Evolutionary conservation across 441 rosid species (phyloP).

Genomic region (Geranium incanum): DNA sequence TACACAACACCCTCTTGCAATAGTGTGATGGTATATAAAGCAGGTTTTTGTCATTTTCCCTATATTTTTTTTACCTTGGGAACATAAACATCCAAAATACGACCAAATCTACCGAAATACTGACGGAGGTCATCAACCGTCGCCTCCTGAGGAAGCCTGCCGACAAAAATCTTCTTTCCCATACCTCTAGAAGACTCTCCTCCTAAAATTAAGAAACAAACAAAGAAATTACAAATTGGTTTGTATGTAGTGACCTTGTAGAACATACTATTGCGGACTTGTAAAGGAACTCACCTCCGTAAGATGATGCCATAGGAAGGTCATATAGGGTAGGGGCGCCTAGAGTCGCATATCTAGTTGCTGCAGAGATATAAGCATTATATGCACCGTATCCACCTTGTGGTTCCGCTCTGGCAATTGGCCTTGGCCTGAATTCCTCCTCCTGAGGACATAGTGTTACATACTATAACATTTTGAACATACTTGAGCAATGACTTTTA

Average conservation of each 20-base stretch:
- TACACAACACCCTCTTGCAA: too few species aligned
- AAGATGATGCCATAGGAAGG: constrained; percentile 47
- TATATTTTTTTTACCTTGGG: constrained; percentile 52
- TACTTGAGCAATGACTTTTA: not conserved
- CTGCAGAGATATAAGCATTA: constrained; percentile 90
- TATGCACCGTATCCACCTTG: constrained; percentile 88
- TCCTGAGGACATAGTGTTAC: constrained; percentile 35
- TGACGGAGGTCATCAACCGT: constrained; percentile 68
- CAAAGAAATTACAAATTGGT: not conserved
- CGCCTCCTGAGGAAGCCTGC: constrained; percentile 95
- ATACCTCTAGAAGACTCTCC: constrained; percentile 58
- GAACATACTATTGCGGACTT: not conserved
- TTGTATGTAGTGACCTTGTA: not conserved
- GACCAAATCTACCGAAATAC: constrained; percentile 88
- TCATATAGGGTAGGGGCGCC: constrained; percentile 92
- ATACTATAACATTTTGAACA: not conserved
- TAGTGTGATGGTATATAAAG: too few species aligned
- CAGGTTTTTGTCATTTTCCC: too few species aligned
- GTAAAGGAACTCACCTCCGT: constrained; percentile 58
- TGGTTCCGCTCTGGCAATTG: constrained; percentile 45
- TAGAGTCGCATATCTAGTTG: constrained; percentile 83
- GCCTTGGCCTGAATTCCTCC: constrained; percentile 55
- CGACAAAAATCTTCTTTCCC: constrained; percentile 88
- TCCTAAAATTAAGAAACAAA: constrained; percentile 31
- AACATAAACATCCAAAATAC: constrained; percentile 72